phyloP scores from a whole-genome alignment of 2,329 filamentous ascomycete genomes.

The Cercospora beticola region DNA sequence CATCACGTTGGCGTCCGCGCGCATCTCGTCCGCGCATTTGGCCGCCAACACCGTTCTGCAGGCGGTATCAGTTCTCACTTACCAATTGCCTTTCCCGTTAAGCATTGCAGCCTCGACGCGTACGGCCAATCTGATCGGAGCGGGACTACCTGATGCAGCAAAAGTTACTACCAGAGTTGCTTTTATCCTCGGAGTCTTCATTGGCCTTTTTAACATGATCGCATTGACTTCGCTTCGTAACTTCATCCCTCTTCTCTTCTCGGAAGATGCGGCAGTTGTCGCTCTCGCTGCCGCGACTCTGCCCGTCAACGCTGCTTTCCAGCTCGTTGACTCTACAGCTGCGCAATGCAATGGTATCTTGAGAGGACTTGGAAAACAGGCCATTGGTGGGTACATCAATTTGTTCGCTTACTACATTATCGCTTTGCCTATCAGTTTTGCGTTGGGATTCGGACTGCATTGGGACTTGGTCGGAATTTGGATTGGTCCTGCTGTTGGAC shows the following conservation, averaged over 20 bases:
- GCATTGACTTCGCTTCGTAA: conserved; percentile 68
- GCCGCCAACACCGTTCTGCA: conserved; percentile 85
- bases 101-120: conserved; percentile 85
- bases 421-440: conserved; percentile 80
- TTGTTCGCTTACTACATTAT: conserved; percentile 82
- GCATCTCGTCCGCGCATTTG: conserved; percentile 74
- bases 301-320: conserved; percentile 82
- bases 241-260: conserved; percentile 74
- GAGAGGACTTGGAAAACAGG: conserved; percentile 82
- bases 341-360: conserved; percentile 81
- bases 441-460: conserved; percentile 69
- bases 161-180: conserved; percentile 77
- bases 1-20: conserved; percentile 76
- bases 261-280: conserved; percentile 65
- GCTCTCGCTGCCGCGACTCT: conserved; percentile 66
- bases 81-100: conserved; percentile 89
- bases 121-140: conserved; percentile 88
- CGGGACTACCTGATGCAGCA: conserved; percentile 75
- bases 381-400: conserved; percentile 86
- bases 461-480: conserved; percentile 82
- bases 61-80: conserved; percentile 75
- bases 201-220: conserved; percentile 78
- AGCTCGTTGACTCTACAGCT: conserved; percentile 81
- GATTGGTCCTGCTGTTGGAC: conserved; percentile 62
- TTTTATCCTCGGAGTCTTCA: conserved; percentile 62